These are phyloP conservation scores for Croton setiger DNA, from an alignment of 441 rosid genomes.

Conservation along the genomic window DNA sequence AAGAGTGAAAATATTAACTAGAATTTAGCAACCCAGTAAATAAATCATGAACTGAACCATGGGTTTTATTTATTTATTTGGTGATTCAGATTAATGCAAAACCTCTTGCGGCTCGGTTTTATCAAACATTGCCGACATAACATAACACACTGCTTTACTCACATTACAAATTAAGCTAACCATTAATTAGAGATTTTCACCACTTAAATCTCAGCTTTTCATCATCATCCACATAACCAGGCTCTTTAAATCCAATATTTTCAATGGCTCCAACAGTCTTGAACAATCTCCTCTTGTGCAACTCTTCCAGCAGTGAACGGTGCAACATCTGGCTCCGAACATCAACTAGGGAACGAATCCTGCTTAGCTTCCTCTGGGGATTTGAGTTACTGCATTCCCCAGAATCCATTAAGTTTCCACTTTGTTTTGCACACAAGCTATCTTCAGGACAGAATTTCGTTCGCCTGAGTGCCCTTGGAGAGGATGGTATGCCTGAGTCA, in stretches of 20 bases:
- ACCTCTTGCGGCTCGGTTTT: background rate
- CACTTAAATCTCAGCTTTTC: slow-evolving; percentile 22
- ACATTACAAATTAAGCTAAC: background rate
- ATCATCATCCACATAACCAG: slow-evolving; percentile 27
- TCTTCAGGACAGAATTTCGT: slow-evolving; percentile 44
- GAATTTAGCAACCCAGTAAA: too few species aligned
- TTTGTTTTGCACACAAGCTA: background rate
- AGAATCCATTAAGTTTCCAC: slow-evolving; percentile 14
- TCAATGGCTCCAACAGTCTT: slow-evolving; percentile 58
- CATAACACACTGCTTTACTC: background rate
- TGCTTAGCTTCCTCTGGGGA: slow-evolving; percentile 29
- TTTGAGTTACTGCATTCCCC: slow-evolving; percentile 17
- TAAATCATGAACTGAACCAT: background rate
- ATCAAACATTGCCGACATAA: background rate
- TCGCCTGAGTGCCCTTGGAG: slow-evolving; percentile 20
- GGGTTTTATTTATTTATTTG: background rate
- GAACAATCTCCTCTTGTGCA: slow-evolving; percentile 62
- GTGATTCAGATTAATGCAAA: background rate
- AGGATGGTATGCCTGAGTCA: slow-evolving; percentile 22
- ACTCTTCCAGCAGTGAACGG: slow-evolving; percentile 60
- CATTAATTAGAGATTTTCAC: slow-evolving; percentile 14
- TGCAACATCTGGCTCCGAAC: slow-evolving; percentile 66
- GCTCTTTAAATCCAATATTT: slow-evolving; percentile 51
- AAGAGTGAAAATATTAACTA: too few species aligned
- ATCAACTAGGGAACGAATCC: slow-evolving; percentile 56